phyloP scores from a whole-genome alignment of 192 early-diverging fungal species.

The Podila epigama region DNA sequence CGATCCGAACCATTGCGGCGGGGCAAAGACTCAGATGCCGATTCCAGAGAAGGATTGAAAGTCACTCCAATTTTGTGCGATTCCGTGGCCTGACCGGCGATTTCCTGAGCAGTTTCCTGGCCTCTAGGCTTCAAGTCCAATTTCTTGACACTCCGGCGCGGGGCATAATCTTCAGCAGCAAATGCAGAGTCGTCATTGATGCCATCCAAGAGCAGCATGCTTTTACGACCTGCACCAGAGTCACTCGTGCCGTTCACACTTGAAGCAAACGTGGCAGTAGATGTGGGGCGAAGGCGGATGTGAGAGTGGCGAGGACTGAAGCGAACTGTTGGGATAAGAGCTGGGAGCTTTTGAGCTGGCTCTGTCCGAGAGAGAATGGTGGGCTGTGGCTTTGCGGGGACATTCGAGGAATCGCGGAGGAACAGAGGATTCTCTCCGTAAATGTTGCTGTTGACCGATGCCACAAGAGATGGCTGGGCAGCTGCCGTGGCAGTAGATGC shows the following conservation, averaged over 20 bases:
- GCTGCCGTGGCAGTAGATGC: constrained; percentile 50
- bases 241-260: constrained; percentile 35
- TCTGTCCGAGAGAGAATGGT: constrained; percentile 45
- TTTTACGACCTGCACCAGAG: constrained; percentile 36
- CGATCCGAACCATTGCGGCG: constrained; percentile 16
- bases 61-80: constrained; percentile 10
- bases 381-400: constrained; percentile 30
- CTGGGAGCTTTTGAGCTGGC: constrained; percentile 68
- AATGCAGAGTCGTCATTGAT: constrained; percentile 56
- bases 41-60: constrained; percentile 48
- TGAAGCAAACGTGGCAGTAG: constrained; percentile 40
- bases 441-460: constrained; percentile 84
- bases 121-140: constrained; percentile 62
- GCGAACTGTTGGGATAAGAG: constrained; percentile 74
- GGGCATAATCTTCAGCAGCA: constrained; percentile 70
- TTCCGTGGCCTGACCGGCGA: constrained; percentile 8
- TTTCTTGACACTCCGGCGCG: constrained; percentile 77
- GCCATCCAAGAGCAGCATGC: constrained; percentile 43
- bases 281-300: constrained; percentile 46
- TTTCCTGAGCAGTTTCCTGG: neutral
- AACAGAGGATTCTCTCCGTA: constrained; percentile 91
- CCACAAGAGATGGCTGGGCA: constrained; percentile 62
- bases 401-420: constrained; percentile 57
- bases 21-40: constrained; percentile 16
- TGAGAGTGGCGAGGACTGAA: constrained; percentile 75